Evolutionary conservation across 2,329 filamentous ascomycete species (phyloP), one percentile per base, ranked within the genome.

Genomic region (Sporothrix humicola): DNA sequence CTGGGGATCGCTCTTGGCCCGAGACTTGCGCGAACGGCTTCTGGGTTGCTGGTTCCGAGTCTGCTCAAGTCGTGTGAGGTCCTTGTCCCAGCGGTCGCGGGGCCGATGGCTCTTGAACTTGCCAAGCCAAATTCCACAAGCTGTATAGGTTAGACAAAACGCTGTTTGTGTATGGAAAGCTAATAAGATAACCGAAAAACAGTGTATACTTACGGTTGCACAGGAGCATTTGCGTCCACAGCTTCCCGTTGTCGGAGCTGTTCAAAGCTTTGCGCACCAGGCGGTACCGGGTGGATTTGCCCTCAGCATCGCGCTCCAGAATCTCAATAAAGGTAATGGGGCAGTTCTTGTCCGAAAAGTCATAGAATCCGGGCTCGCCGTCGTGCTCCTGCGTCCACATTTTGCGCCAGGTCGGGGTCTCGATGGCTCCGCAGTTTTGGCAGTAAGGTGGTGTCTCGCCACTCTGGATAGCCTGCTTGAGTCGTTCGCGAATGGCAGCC

Each of bases 401-500:
- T 79, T 95, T 96, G 74, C 96, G 91, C 96, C 96, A 99, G 0
- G 95, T 98, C 0, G 95, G 93, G 0, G 96, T 99, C 78, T 98
- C 93, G 73, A 99, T 97, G 7, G 94, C 93, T 6, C 96, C 96
- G 78, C 96, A 99, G 78, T 98, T 97, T 76, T 89, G 89, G 81
- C 96, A 99, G 79, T 91, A 98, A 0, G 92, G 91, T 0, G 96
- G 96, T 85, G 95, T 92, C 76, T 94, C 89, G 5, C 96, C 96
- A 72, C 90, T 89, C n/a, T 87, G 87, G 72, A 98, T 90, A 0
- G 89, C 90, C 54, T 84, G 83, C 76, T 91, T 87, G 1, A 91
- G 79, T 58, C 86, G 86, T 75, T 90, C 86, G 78, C 86, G 87
- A 76, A 90, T 89, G 2, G 87, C 84, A 61, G 87, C 83, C 76